These are phyloP conservation scores for Asclepias syriaca DNA, from an alignment of 257 asterid species.

Conservation along the genomic window DNA sequence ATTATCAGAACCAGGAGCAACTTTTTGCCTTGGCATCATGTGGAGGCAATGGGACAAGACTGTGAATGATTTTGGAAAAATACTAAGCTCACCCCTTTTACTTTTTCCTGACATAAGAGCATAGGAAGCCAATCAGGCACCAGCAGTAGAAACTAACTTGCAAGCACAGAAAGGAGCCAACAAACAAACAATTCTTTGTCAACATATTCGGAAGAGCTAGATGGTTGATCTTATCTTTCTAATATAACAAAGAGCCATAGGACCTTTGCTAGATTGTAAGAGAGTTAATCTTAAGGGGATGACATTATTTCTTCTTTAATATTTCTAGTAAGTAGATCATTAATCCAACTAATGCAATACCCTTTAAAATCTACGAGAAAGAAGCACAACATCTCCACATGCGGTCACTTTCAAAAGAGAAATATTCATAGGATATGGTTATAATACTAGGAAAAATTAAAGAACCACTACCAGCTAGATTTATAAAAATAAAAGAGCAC, in stretches of 20 bases:
- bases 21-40: slow-evolving; percentile 76
- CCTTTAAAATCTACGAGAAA: background rate
- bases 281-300: background rate
- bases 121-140: background rate
- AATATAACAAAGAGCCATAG: background rate
- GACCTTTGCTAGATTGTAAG: background rate
- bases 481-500: background rate
- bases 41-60: slow-evolving; percentile 80
- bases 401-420: background rate
- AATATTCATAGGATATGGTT: background rate
- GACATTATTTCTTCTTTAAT: background rate
- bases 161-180: background rate
- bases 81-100: slow-evolving; percentile 85
- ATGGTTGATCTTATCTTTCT: background rate
- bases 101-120: slow-evolving; percentile 48
- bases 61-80: slow-evolving; percentile 56
- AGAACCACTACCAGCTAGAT: background rate
- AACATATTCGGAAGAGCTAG: background rate
- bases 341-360: background rate
- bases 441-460: background rate
- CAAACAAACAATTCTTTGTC: background rate
- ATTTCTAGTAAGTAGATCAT: background rate
- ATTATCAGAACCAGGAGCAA: too few relatives aligned
- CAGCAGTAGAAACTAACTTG: background rate
- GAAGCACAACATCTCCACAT: background rate